Evolutionary conservation across 208 protist species (phyloP), one percentile per base, ranked within the genome.

Genomic region (Leishmania major): DNA sequence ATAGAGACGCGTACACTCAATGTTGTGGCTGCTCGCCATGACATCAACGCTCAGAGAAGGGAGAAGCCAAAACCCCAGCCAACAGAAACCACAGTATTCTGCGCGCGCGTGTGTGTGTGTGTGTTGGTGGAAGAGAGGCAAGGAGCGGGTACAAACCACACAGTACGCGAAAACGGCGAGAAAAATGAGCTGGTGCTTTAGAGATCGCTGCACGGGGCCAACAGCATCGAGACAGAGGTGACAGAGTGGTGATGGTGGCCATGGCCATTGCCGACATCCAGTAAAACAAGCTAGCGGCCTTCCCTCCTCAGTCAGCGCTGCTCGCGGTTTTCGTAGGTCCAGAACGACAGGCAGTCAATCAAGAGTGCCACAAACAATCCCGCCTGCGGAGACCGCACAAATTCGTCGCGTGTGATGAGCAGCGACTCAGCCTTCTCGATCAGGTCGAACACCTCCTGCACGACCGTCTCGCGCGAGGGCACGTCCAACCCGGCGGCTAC

Each of bases 391-490:
- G 89, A 92, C 25, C 78, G 79, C 13, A 97, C 77, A 74, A 98
- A 96, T 72, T 98, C 96, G 10, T 97, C 90, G 6, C 95, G 92
- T 2, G 92, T 97, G 69, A 98, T 97, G 76, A 87, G 81, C 62
- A 96, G 85, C 25, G 93, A 91, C 85, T 97, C 89, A 3, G 84
- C 84, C 37, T 95, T 97, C 47, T 90, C 82, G 71, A 99, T 95
- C 25, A 98, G 88, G 82, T 98, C 95, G 77, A 98, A 99, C 43
- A 94, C 91, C 86, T 99, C 97, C 81, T 96, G 91, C 59, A 97
- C 87, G 35, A 98, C 93, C 25, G 88, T 91, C 80, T 97, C 95
- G 6, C 87, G 80, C 51, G 90, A 84, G 0, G 92, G 91, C 70
- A 94, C 90, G 43, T 95, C 90, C 13, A 96, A 77, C 0, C 90